Evolutionary conservation across 75 land plant genomes (phyloP).

Genomic region (Cupressus sempervirens): DNA sequence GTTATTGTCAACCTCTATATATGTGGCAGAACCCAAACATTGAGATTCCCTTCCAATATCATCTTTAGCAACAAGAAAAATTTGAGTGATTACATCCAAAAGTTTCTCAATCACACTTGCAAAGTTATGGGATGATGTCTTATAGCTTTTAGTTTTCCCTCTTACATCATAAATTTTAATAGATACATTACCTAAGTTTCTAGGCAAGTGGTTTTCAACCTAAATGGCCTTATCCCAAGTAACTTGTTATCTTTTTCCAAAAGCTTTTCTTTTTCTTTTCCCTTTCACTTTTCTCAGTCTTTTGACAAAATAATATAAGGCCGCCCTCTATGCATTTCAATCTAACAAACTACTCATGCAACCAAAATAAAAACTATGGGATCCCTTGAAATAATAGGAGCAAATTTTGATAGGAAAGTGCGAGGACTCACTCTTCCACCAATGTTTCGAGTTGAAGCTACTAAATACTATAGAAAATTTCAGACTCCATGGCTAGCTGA

Average conservation of each 20-base stretch:
- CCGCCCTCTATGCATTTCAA: conserved; percentile 81
- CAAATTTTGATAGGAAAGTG: conserved; percentile 68
- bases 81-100: conserved; percentile 60
- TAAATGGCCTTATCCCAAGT: conserved; percentile 39
- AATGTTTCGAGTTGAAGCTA: conserved; percentile 56
- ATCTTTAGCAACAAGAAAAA: conserved; percentile 45
- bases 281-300: conserved; percentile 76
- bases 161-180: conserved; percentile 49
- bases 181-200: conserved; percentile 14
- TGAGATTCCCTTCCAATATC: too few relatives aligned
- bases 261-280: conserved; percentile 56
- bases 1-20: conserved; percentile 81
- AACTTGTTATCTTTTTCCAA: conserved; percentile 55
- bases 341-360: conserved; percentile 77
- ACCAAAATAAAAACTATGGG: conserved; percentile 88
- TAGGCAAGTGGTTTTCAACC: conserved; percentile 18
- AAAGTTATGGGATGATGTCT: conserved; percentile 88
- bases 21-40: conserved; percentile 24
- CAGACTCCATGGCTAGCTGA: conserved; percentile 98
- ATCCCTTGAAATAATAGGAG: conserved; percentile 77
- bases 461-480: conserved; percentile 72
- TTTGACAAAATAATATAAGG: conserved; percentile 71
- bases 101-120: conserved; percentile 82
- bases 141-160: conserved; percentile 46
- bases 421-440: conserved; percentile 74